A percentile compares a stretch with the other conserved stretches of the same genome.
Evolutionary conservation across 2,329 filamentous ascomycete species (phyloP).

Genomic region (Coleophoma eucalyptorum): DNA sequence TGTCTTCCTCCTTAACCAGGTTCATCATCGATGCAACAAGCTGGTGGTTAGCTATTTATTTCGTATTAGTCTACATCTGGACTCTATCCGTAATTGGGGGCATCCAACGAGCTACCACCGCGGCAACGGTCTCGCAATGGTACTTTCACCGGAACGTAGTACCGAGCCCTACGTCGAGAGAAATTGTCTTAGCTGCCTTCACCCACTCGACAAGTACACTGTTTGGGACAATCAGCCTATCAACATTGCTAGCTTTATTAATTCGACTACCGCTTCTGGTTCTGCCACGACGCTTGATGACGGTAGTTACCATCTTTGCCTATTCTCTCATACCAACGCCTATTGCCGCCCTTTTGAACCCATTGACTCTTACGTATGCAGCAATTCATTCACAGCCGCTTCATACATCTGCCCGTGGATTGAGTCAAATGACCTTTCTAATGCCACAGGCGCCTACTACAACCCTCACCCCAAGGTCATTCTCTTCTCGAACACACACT

Average conservation of each 20-base stretch:
- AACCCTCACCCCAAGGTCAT: conserved; percentile 56
- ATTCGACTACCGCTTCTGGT: conserved; percentile 83
- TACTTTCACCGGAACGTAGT: conserved; percentile 91
- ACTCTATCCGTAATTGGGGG: conserved; percentile 83
- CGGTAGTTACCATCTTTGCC: conserved; percentile 64
- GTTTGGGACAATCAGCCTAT: conserved; percentile 89
- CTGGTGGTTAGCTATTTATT: conserved; percentile 94
- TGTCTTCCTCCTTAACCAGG: conserved; percentile 53
- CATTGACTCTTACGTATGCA: conserved; percentile 85
- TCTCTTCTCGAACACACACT: conserved; percentile 38
- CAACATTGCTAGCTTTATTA: conserved; percentile 74
- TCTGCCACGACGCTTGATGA: conserved; percentile 66
- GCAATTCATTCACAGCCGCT: conserved; percentile 90
- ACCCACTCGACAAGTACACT: conserved; percentile 79
- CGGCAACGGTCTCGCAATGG: conserved; percentile 96
- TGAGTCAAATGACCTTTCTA: conserved; percentile 81
- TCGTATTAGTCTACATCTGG: conserved; percentile 94
- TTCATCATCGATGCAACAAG: conserved; percentile 85
- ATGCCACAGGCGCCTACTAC: conserved; percentile 70
- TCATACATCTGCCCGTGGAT: conserved; percentile 69
- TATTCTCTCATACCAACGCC: conserved; percentile 83
- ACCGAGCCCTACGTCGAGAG: conserved; percentile 71
- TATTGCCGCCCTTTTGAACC: conserved; percentile 82
- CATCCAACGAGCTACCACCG: conserved; percentile 86
- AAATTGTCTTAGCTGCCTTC: conserved; percentile 80